Percentiles rank a stretch among this genome's conserved stretches.
These are phyloP conservation scores for Yamadazyma conglobata DNA, from an alignment of 1,139 yeast species.

Conservation along the genomic window DNA sequence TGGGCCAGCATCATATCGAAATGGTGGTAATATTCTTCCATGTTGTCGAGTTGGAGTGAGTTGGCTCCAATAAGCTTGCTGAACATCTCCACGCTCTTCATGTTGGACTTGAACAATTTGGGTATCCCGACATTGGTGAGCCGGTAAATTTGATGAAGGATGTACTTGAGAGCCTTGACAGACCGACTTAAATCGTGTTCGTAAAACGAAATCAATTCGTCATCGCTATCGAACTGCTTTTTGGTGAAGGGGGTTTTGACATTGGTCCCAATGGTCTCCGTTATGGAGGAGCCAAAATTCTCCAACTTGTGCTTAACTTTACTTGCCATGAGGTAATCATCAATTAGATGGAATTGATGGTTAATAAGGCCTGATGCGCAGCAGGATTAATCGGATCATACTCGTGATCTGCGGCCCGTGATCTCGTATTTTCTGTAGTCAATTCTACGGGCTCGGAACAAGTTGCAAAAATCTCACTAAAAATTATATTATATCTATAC, in stretches of 20 bases:
- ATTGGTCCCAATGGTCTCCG: constrained; percentile 9
- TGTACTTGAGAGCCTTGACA: constrained; percentile 41
- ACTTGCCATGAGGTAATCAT: constrained; percentile 5
- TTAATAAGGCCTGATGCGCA: too few species aligned
- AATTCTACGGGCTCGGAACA: too few species aligned
- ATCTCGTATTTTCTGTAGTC: too few species aligned
- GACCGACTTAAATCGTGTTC: constrained; percentile 42
- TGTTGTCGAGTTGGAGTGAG: constrained; percentile 42
- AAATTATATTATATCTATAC: too few species aligned
- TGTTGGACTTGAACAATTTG: constrained; percentile 30
- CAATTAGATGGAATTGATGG: constrained; percentile 10
- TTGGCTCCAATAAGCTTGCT: constrained; percentile 33
- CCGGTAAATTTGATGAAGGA: constrained; percentile 33
- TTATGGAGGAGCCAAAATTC: constrained; percentile 10
- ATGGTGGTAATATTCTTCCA: constrained; percentile 37
- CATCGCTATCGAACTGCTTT: constrained; percentile 33
- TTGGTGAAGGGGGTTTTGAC: constrained; percentile 15
- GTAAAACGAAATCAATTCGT: constrained; percentile 40
- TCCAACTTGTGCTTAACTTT: constrained; percentile 11
- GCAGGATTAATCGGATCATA: too few species aligned
- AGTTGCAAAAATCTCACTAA: too few species aligned
- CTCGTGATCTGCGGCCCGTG: too few species aligned
- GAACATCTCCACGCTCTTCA: constrained; percentile 31
- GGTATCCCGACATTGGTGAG: constrained; percentile 36
- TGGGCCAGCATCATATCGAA: constrained; percentile 31